These are phyloP conservation scores for Ilex aquifolium DNA, from an alignment of 257 asterid genomes.

Conservation along the genomic window DNA sequence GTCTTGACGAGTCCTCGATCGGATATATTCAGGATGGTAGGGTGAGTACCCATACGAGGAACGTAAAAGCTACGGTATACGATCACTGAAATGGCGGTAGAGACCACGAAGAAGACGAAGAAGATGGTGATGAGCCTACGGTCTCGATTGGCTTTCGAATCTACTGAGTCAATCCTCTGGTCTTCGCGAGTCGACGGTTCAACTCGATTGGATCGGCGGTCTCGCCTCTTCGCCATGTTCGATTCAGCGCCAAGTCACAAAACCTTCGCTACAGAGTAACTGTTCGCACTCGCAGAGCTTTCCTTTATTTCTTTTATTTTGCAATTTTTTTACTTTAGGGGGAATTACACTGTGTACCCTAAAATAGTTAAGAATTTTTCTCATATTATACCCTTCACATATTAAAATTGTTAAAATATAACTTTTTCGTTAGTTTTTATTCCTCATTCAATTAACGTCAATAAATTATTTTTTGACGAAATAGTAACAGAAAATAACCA, in stretches of 20 bases:
- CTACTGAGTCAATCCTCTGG: slow-evolving; percentile 11
- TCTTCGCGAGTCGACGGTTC: slow-evolving; percentile 11
- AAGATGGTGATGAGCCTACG: slow-evolving; percentile 19
- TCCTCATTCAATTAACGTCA: no score
- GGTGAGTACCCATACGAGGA: slow-evolving; percentile 8
- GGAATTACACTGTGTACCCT: no score
- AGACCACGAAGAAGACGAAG: slow-evolving; percentile 31
- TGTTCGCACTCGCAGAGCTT: no score
- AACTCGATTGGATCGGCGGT: slow-evolving; percentile 31
- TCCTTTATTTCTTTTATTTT: no score
- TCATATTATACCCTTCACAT: no score
- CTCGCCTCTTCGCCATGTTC: slow-evolving; percentile 62
- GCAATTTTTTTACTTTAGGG: no score
- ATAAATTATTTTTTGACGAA: no score
- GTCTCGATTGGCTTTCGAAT: slow-evolving; percentile 18
- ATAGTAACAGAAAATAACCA: no score
- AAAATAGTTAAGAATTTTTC: no score
- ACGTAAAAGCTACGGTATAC: slow-evolving; percentile 34
- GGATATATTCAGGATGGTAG: slow-evolving; percentile 35
- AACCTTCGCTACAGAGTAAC: no score
- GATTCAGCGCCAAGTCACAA: background rate
- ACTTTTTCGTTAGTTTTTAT: no score
- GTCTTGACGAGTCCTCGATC: slow-evolving; percentile 46
- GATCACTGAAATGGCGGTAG: slow-evolving; percentile 45
- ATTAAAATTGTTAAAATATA: no score